phyloP scores from a whole-genome alignment of 2,329 filamentous ascomycete species.

The Aspergillus transmontanensis region DNA sequence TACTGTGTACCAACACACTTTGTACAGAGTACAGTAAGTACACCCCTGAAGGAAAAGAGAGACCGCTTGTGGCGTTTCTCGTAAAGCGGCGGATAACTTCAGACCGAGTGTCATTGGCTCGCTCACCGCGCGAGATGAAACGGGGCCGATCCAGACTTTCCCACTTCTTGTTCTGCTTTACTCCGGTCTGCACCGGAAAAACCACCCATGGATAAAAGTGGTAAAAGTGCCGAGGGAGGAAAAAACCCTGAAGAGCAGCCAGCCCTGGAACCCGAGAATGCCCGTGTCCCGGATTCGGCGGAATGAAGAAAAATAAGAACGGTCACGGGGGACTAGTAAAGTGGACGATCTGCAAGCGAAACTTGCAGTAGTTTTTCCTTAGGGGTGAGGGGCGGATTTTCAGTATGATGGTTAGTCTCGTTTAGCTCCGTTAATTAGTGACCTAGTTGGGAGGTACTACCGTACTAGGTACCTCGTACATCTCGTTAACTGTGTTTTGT shows the following conservation, averaged over 20 bases:
- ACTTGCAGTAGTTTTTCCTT: conserved; percentile 12
- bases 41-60: neutral
- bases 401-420: neutral
- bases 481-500: neutral
- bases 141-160: conserved; percentile 26
- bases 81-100: neutral
- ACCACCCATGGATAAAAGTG: neutral
- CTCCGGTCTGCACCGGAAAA: conserved; percentile 21
- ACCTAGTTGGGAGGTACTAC: neutral
- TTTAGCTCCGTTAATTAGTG: neutral
- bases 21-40: too few relatives aligned
- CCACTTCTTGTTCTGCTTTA: conserved; percentile 16
- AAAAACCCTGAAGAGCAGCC: neutral
- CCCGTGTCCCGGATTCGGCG: conserved; percentile 18
- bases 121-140: neutral
- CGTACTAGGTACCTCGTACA: neutral
- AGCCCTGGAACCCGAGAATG: conserved; percentile 11
- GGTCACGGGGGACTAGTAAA: conserved; percentile 2
- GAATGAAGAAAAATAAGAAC: conserved; percentile 9
- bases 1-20: too few relatives aligned
- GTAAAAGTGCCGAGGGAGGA: conserved; percentile 23
- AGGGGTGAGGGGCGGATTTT: neutral
- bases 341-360: conserved; percentile 22
- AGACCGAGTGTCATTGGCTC: neutral
- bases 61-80: neutral